phyloP scores from a whole-genome alignment of 331 rosid genomes.

The Quercus lobata region DNA sequence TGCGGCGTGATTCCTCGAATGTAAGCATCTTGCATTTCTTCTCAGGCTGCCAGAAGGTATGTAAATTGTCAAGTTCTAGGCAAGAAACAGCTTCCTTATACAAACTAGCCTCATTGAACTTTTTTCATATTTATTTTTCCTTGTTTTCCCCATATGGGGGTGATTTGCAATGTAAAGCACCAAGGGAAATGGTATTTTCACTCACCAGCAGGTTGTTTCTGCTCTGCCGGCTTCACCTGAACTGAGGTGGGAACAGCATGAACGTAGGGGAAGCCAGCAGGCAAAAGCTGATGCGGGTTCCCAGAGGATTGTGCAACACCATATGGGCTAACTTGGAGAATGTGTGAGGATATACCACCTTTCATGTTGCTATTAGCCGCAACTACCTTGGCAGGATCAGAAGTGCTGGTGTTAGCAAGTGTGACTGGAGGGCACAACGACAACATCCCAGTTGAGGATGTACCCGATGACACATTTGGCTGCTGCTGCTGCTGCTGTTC shows the following conservation, averaged over 20 bases:
- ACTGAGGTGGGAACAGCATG: conserved; percentile 58
- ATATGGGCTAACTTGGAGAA: conserved; percentile 61
- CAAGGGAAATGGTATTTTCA: conserved; percentile 34
- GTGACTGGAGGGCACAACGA: conserved; percentile 42
- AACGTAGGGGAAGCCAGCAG: conserved; percentile 52
- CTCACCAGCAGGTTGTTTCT: conserved; percentile 99
- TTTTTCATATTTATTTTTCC: neutral
- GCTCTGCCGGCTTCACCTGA: conserved; percentile 87
- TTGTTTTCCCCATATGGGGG: conserved; percentile 6
- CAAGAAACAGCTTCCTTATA: conserved; percentile 10
- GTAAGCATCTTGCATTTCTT: conserved; percentile 24
- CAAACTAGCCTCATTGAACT: conserved; percentile 18
- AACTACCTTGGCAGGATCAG: conserved; percentile 54
- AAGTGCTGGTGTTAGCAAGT: conserved; percentile 24
- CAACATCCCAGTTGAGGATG: conserved; percentile 60
- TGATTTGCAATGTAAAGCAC: conserved; percentile 23
- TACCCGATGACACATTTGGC: conserved; percentile 51
- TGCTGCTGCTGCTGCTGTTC: conserved; percentile 73
- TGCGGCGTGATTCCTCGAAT: conserved; percentile 11
- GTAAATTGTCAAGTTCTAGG: conserved; percentile 16
- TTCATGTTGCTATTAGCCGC: conserved; percentile 40
- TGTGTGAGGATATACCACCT: conserved; percentile 50
- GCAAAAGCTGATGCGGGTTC: conserved; percentile 57
- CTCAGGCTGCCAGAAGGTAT: conserved; percentile 29
- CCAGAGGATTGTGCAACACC: conserved; percentile 59